phyloP scores from a whole-genome alignment of 768 basidiomycete species.

The Paxillus involutus region DNA sequence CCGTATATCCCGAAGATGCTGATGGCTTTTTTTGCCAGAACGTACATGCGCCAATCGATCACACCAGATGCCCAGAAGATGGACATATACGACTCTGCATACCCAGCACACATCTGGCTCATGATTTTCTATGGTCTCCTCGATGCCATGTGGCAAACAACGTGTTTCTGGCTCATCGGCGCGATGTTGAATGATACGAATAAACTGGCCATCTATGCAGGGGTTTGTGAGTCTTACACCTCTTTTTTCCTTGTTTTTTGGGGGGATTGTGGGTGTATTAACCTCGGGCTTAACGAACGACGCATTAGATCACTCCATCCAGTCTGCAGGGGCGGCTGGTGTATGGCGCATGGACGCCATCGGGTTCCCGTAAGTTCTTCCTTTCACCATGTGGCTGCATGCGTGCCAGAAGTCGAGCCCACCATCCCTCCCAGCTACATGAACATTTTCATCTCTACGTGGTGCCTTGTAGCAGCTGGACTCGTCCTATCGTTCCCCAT shows the following conservation, averaged over 20 bases:
- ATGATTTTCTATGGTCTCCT: slow-evolving; percentile 71
- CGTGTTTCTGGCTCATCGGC: slow-evolving; percentile 77
- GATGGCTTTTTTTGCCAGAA: slow-evolving; percentile 23
- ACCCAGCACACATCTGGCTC: slow-evolving; percentile 45
- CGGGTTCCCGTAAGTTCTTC: slow-evolving; percentile 54
- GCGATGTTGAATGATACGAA: slow-evolving; percentile 80
- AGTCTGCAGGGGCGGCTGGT: slow-evolving; percentile 72
- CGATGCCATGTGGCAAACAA: slow-evolving; percentile 83
- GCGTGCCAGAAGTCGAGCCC: background rate
- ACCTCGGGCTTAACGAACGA: background rate
- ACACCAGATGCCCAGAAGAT: slow-evolving; percentile 43
- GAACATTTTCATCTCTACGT: slow-evolving; percentile 72
- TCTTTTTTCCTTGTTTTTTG: background rate
- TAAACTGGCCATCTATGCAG: slow-evolving; percentile 74
- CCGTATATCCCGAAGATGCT: background rate
- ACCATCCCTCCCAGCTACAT: slow-evolving; percentile 41
- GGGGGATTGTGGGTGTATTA: background rate
- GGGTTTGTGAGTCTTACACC: slow-evolving; percentile 74
- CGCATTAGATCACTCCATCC: slow-evolving; percentile 62
- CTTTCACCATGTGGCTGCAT: background rate
- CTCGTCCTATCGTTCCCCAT: slow-evolving; percentile 69
- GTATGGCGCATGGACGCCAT: slow-evolving; percentile 69
- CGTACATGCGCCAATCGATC: slow-evolving; percentile 58
- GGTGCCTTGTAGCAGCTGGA: slow-evolving; percentile 63
- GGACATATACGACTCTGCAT: slow-evolving; percentile 44